Conservation (phyloP, 1,284 basidiomycete species). For the Neonothopanus nambi region DNA sequence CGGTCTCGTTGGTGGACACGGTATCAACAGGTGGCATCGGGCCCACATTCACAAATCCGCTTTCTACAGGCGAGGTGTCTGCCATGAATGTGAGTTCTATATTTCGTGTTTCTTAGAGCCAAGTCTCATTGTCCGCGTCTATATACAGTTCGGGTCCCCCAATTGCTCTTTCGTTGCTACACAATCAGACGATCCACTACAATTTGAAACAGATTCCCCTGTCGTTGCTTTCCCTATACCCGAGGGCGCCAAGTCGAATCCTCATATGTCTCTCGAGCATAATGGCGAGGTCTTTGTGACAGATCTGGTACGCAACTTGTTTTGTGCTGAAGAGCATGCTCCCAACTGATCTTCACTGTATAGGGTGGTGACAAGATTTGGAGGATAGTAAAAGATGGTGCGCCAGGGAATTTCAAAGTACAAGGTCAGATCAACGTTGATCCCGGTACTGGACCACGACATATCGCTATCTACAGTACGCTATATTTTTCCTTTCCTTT, state of each 20-base stretch:
- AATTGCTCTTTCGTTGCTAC: conserved; percentile 52
- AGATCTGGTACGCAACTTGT: conserved; percentile 44
- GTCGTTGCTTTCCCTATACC: conserved; percentile 48
- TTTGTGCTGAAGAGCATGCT: not conserved
- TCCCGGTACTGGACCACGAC: conserved; percentile 58
- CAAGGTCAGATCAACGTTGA: conserved; percentile 60
- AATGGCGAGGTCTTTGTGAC: conserved; percentile 53
- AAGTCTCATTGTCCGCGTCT: not conserved
- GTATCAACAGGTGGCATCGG: conserved; percentile 46
- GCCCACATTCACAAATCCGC: conserved; percentile 48
- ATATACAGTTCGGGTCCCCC: conserved; percentile 50
- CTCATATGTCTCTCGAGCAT: conserved; percentile 58
- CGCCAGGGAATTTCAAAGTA: conserved; percentile 47
- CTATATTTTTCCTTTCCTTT: not conserved
- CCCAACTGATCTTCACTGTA: not conserved
- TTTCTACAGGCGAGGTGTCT: conserved; percentile 58
- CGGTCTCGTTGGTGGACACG: conserved; percentile 44
- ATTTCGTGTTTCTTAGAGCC: not conserved
- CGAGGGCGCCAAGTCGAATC: conserved; percentile 43
- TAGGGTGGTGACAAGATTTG: conserved; percentile 64
- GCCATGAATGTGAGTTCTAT: conserved; percentile 46
- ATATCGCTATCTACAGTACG: conserved; percentile 47
- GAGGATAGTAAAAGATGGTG: conserved; percentile 47
- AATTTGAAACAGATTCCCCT: conserved; percentile 42
- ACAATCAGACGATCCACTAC: conserved; percentile 37